Evolutionary conservation across 306 rosid species (phyloP), one percentile per base, ranked within the genome.

Genomic region (Sicyos baderoa): DNA sequence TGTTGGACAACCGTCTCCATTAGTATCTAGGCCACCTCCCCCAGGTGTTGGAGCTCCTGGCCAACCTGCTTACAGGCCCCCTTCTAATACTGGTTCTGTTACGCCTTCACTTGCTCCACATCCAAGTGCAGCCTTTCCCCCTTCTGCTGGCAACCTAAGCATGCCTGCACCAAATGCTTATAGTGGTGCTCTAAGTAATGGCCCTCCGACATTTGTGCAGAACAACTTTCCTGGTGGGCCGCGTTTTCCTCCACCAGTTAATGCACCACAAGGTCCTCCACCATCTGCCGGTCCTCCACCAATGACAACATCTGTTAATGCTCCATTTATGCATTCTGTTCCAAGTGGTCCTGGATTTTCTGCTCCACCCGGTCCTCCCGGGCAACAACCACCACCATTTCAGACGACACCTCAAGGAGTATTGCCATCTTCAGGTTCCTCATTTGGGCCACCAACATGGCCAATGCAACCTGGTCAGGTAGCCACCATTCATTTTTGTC

Each of bases 381-480:
- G 60, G 65, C 97, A 86, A 76, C 77, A 88, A 18, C 83, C 88
- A 60, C 54, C 88, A 25, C 89, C 93, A 49, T 89, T 75, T 83
- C 79, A 80, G 6, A 79, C 74, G 62, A 56, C 85, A 52, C 44
- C 89, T 82, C 97, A 76, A 71, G 84, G 86, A 67, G 53, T 74
- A 52, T 35, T 74, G 78, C 83, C 81, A 55, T 86, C 91, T 58
- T 76, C 85, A 42, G 79, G 79, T 78, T 78, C 97, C 54, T 76
- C 80, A 53, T 89, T 86, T 71, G 87, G 79, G 54, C 75, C 86
- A 68, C 91, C 90, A 21, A 52, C 91, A 49, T 92, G 98, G 98
- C 78, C 81, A 51, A 74, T 81, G 87, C 97, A 83, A 72, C 75
- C 77, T 8, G 95, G 91, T 63, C 98, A 87, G 92, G 98, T 89